These are phyloP conservation scores for Erythrobasidium hasegawianum DNA, from an alignment of 1,284 basidiomycete genomes.

Conservation along the genomic window DNA sequence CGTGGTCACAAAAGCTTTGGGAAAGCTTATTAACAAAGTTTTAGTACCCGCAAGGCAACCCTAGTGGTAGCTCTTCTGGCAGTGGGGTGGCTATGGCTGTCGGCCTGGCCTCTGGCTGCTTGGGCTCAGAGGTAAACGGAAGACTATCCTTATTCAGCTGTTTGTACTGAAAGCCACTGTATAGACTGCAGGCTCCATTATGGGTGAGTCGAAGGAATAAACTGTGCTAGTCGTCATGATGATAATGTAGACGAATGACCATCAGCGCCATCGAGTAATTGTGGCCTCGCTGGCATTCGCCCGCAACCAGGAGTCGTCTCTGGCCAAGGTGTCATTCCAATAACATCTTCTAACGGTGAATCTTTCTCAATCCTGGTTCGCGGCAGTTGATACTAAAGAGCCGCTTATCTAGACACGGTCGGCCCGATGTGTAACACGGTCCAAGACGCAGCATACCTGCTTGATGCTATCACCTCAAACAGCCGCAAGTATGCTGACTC, in stretches of 20 bases:
- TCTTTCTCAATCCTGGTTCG: background rate
- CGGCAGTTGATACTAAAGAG: background rate
- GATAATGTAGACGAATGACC: background rate
- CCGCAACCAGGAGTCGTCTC: slow-evolving; percentile 42
- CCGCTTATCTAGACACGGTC: slow-evolving; percentile 6
- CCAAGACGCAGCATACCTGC: slow-evolving; percentile 15
- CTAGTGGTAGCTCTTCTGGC: slow-evolving; percentile 64
- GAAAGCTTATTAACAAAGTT: slow-evolving; percentile 42
- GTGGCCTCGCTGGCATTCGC: slow-evolving; percentile 43
- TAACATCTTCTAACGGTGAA: slow-evolving; percentile 34
- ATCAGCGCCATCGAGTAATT: slow-evolving; percentile 39
- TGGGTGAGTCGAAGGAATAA: slow-evolving; percentile 49
- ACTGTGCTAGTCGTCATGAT: background rate
- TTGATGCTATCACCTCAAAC: slow-evolving; percentile 3
- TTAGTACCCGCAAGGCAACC: slow-evolving; percentile 61
- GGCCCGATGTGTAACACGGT: slow-evolving; percentile 25
- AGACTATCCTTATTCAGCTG: too few species aligned
- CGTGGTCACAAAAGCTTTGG: too few species aligned
- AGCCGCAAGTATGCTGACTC: background rate
- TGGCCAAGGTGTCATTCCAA: slow-evolving; percentile 42
- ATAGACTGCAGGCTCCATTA: slow-evolving; percentile 19
- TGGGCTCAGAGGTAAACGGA: slow-evolving; percentile 57
- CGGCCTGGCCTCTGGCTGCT: slow-evolving; percentile 59
- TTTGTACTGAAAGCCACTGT: background rate
- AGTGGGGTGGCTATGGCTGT: slow-evolving; percentile 62